Evolutionary conservation across 2,329 filamentous ascomycete genomes (phyloP), one percentile per base, ranked within the genome.

Genomic region (Chaetothyriales sp.): DNA sequence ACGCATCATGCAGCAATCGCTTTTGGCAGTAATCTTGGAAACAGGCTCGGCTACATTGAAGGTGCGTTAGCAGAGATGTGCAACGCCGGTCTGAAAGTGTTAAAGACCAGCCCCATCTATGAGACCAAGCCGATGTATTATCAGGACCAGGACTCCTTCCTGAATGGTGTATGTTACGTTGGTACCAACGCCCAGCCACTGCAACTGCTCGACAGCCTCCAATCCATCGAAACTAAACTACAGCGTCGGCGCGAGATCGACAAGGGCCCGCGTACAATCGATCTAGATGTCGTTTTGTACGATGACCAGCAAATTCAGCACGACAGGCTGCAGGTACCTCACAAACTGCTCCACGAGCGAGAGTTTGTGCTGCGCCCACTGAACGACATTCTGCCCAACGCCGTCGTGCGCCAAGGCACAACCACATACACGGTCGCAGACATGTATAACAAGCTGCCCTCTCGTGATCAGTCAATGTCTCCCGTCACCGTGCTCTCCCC

Each of bases 51-150:
- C 44, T 85, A 84, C 78, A 94, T 98, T 58, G 89, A 95, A 67
- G 75, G 77, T 61, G 90, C 92, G 0, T 89, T 89, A 65, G 74
- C 73, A 45, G 78, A 85, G 64, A 88, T 98, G 80, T 80, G 86
- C 57, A 71, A 74, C 45, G 74, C 79, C 19, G 82, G 81, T 33
- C 87, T 97, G 64, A 78, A 70, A 50, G 77, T 98, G 43, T 76
- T 80, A 62, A 77, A 83, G 61, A 95, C 90, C 0, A 97, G 90
- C 66, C 84, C 82, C 55, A 73, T 98, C 2, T 98, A 92, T 78
- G 89, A 97, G 71, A 98, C 90, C 2, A 82, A 87, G 61, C 88
- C 92, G 19, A 98, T 98, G 92, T 98, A 98, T 68, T 85, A 95
- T 57, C 72, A 85, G 56, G 85, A 95, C 57, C 92, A 98, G 67